Evolutionary conservation across 106 monocot species (phyloP), one percentile per base, ranked within the genome.

Genomic region (Agapanthus africanus): DNA sequence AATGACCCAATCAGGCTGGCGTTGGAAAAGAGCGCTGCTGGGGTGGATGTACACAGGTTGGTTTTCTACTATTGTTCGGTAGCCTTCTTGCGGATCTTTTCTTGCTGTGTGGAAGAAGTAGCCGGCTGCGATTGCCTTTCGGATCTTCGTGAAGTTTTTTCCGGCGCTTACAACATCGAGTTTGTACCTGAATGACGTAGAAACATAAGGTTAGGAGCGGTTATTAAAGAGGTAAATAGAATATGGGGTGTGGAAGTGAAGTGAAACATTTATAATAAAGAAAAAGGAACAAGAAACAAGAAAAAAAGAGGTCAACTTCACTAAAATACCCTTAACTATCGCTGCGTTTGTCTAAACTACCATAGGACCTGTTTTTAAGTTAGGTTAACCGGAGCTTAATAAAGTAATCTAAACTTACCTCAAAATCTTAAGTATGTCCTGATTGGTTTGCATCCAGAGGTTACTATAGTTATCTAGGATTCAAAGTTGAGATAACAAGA

Each of bases 31-130:
- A 36, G 91, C 95, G 32, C 91, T 91, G 62, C 91, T 91, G 0
- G 95, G 95, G 63, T 95, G 95, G 36, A 95, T 95, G 75, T 95
- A 95, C 0, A 95, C 95, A 6, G 91, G 82, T 62, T 95, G 95
- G 77, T 95, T 95, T 70, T 95, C 95, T 13, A 95, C 95, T 39
- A 95, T 26, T 5, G 95, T 95, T 44, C 91, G 79, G 72, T 95
- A 95, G 5, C 95, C 91, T 39, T 95, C 95, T 68, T 95, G 95
- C 21, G 95, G 95, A 51, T 95, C 95, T 46, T 95, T 95, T 65
- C 95, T 79, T 13, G 88, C 83, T 5, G 95, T 71, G 54, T 91
- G 95, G 62, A 95, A 95, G 54, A 95, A 95, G 84, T 88, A 95
- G 1, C 95, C 95, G 0, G 95, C 95, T 21, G 95, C 71, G 18